Conservation (phyloP, 805 yeast species). For the Lipomyces chichibuensis region DNA sequence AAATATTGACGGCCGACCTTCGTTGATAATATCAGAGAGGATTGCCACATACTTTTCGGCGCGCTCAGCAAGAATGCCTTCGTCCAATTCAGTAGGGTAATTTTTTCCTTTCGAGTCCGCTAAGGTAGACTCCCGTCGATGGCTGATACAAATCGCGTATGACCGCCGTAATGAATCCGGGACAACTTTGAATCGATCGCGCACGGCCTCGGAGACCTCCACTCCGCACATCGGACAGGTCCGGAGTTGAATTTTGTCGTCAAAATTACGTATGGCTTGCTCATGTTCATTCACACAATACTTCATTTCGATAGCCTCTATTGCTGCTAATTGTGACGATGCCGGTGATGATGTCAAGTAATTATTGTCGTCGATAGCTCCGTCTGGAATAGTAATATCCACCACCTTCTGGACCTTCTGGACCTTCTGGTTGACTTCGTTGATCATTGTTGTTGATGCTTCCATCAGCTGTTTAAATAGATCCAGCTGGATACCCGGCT, state of each 20-base stretch:
- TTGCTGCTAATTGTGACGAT: background rate
- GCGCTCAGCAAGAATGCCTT: conserved; percentile 12
- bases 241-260: conserved; percentile 10
- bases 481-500: background rate
- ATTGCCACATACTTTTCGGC: background rate
- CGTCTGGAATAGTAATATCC: background rate
- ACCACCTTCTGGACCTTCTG: background rate
- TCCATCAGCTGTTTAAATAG: background rate
- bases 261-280: background rate
- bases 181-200: conserved; percentile 10
- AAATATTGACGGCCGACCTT: conserved; percentile 10
- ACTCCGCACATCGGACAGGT: conserved; percentile 27
- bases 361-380: conserved; percentile 3
- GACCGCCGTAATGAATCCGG: conserved; percentile 20
- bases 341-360: background rate
- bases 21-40: conserved; percentile 22
- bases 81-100: conserved; percentile 27
- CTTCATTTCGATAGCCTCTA: conserved; percentile 1
- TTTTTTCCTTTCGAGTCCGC: conserved; percentile 13
- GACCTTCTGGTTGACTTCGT: background rate
- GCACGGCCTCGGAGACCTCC: conserved; percentile 11
- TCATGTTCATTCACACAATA: background rate
- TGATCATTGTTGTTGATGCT: background rate
- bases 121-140: conserved; percentile 16
- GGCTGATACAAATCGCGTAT: conserved; percentile 30